Base-by-base conservation (phyloP, 345 rosid species). In the Nephelium lappaceum region DNA sequence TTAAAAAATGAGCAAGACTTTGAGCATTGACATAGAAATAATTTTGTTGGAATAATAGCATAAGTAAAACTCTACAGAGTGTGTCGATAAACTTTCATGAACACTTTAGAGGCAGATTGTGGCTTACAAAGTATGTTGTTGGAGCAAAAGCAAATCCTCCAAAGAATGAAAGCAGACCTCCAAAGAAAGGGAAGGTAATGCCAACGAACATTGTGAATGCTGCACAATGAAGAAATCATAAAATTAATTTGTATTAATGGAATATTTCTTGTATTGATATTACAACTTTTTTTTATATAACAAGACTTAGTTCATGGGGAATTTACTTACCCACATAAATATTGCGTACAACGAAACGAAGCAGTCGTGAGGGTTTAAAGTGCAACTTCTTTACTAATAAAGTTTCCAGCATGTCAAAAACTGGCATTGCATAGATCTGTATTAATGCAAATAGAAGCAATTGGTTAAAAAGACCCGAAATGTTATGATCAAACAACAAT, bases 81-180 rank as follows among this genome's bases (percentile, higher is more conserved):
- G 18, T 47, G 1, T 4, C 12, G 7, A 27, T 70, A 11, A 24
- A 21, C 38, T 5, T 47, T 19, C 27, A 41, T 16, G 7, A 42
- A 38, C 55, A 9, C 1, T 9, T 70, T 36, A 45, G 60, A 41
- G 15, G 12, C 7, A 68, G 51, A 63, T 43, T 23, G 60, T 68
- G 36, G 57, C 95, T 89, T 86, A 93, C 97, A 61, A 83, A 91
- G 77, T 91, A 93, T 69, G 97, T 86, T 16, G 97, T 93, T 23
- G 95, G 95, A 24, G 95, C 97, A 81, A 93, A 92, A 62, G 93
- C 93, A 68, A 92, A 92, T 82, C 97, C 95, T 67, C 97, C 97
- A 15, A 92, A 91, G 75, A 91, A 93, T 24, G 83, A 79, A 18
- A 91, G 87, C 67, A 93, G 87, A 18, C 90, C 93, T 9, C 89